Conservation (phyloP, 441 rosid species). For the Dalechampia spathulata region DNA sequence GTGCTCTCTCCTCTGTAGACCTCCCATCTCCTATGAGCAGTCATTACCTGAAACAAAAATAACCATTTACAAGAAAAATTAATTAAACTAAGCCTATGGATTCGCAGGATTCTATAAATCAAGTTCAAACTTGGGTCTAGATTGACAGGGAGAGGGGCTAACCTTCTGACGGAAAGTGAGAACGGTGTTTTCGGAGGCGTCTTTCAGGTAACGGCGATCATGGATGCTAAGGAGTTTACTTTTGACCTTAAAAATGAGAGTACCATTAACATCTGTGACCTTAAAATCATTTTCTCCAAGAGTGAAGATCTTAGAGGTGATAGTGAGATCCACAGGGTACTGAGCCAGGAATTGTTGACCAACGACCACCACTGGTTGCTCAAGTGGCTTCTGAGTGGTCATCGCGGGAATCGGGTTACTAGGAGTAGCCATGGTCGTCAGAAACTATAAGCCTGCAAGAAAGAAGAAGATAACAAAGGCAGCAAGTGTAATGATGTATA, state of each 20-base stretch:
- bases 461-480: not conserved
- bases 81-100: too few relatives aligned
- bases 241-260: conserved; percentile 21
- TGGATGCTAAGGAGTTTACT: conserved; percentile 18
- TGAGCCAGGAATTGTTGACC: conserved; percentile 14
- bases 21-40: conserved; percentile 34
- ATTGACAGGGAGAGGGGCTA: not conserved
- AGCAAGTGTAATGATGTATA: too few relatives aligned
- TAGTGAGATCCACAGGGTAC: conserved; percentile 19
- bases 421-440: conserved; percentile 6
- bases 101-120: too few relatives aligned
- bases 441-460: not conserved
- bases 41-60: conserved; percentile 12
- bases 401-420: conserved; percentile 13
- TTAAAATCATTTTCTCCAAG: conserved; percentile 16
- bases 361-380: conserved; percentile 15
- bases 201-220: conserved; percentile 22
- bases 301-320: conserved; percentile 11
- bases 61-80: too few relatives aligned
- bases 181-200: conserved; percentile 2
- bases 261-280: conserved; percentile 20
- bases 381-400: not conserved
- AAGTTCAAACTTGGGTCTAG: too few relatives aligned
- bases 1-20: conserved; percentile 33
- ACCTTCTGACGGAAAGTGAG: conserved; percentile 15